Conservation (phyloP, 441 rosid species). For the Raphanus hybrid region DNA sequence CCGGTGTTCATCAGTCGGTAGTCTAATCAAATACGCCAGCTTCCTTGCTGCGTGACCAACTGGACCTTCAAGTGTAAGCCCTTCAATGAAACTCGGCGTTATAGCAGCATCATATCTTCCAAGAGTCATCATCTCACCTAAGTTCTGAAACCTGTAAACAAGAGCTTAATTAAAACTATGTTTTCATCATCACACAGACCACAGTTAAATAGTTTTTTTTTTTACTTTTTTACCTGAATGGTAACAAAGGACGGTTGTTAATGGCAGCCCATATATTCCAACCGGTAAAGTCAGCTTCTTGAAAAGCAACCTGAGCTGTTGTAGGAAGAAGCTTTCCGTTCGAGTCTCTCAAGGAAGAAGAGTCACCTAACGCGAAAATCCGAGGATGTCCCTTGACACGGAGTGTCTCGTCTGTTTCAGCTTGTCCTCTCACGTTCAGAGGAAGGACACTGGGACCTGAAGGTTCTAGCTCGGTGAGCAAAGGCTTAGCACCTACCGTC, state of each 20-base stretch:
- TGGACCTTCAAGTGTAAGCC: constrained; percentile 88
- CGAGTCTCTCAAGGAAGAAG: constrained; percentile 80
- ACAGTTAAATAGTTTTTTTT: background rate
- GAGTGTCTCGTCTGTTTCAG: constrained; percentile 94
- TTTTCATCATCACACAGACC: constrained; percentile 14
- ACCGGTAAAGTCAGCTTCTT: constrained; percentile 95
- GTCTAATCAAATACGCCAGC: constrained; percentile 78
- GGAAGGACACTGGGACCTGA: constrained; percentile 61
- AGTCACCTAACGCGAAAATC: constrained; percentile 89
- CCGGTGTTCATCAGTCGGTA: constrained; percentile 94
- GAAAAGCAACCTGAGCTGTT: constrained; percentile 99
- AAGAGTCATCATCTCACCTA: constrained; percentile 97
- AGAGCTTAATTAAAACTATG: background rate
- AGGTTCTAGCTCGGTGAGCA: constrained; percentile 70
- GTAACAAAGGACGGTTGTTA: constrained; percentile 82
- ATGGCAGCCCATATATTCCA: constrained; percentile 99
- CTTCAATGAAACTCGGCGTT: constrained; percentile 88
- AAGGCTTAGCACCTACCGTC: constrained; percentile 90
- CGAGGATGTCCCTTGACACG: constrained; percentile 96
- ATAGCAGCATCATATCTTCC: constrained; percentile 89
- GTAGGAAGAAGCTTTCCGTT: constrained; percentile 88
- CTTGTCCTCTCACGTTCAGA: constrained; percentile 82
- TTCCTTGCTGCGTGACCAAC: constrained; percentile 93
- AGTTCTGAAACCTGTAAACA: constrained; percentile 75
- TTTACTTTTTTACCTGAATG: constrained; percentile 63